phyloP scores from a whole-genome alignment of 2,329 filamentous ascomycete species.

The Didymella sp. region DNA sequence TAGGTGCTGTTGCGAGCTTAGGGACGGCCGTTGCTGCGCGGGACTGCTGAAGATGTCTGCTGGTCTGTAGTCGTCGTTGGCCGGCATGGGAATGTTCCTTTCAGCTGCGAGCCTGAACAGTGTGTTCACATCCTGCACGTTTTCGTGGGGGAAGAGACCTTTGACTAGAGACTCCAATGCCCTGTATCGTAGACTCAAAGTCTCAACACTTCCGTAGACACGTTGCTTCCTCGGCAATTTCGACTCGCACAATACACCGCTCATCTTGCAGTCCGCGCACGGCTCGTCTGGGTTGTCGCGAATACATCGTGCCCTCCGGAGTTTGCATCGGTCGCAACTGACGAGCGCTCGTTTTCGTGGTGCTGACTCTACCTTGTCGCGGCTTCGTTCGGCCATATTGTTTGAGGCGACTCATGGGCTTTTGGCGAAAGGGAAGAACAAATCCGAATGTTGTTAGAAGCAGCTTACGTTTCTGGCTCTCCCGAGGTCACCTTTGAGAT shows the following conservation, averaged over 20 bases:
- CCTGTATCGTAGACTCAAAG: constrained; percentile 54
- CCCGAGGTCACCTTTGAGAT: not conserved
- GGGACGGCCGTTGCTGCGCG: constrained; percentile 9
- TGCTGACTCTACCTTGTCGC: constrained; percentile 27
- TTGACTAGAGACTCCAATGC: constrained; percentile 54
- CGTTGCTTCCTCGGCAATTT: constrained; percentile 55
- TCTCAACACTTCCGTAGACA: constrained; percentile 57
- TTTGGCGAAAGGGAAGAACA: constrained; percentile 7
- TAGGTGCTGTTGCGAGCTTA: constrained; percentile 11
- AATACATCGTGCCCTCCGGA: constrained; percentile 40
- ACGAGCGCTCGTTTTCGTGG: constrained; percentile 40
- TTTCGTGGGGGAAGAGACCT: constrained; percentile 52
- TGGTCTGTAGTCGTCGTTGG: constrained; percentile 34
- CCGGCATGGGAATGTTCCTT: constrained; percentile 50
- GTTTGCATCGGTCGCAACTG: constrained; percentile 43
- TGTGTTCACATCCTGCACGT: constrained; percentile 49
- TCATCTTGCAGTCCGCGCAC: constrained; percentile 52
- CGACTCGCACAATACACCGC: constrained; percentile 52
- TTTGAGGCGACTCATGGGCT: constrained; percentile 15
- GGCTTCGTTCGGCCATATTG: constrained; percentile 19
- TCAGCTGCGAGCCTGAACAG: constrained; percentile 51
- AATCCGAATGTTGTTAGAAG: constrained; percentile 17
- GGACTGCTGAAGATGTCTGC: constrained; percentile 35
- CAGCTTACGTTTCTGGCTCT: constrained; percentile 7
- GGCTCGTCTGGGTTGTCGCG: constrained; percentile 37